Evolutionary conservation across 768 basidiomycete genomes (phyloP).

Genomic region (Cystobasidium ongulense): DNA sequence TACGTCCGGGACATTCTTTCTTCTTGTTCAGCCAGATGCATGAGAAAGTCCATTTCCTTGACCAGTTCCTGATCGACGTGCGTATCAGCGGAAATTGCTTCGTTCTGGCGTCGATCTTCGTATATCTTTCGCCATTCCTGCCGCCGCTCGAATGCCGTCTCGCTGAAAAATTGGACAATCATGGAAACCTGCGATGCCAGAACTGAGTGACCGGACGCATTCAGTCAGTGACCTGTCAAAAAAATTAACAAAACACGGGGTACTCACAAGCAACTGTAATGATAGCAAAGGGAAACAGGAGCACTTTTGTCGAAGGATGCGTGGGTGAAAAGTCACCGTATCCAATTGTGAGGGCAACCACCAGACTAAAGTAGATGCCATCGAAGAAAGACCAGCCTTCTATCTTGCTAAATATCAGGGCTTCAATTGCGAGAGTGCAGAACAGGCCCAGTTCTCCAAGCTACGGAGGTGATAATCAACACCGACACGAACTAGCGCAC

Average conservation of each 20-base stretch:
- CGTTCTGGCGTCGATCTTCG: conserved; percentile 40
- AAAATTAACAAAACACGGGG: conserved; percentile 1
- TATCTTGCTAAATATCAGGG: conserved; percentile 44
- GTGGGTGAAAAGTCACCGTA: conserved; percentile 31
- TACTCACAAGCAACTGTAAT: conserved; percentile 43
- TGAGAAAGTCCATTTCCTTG: conserved; percentile 45
- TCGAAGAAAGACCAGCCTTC: conserved; percentile 45
- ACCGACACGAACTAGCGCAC: too few species aligned
- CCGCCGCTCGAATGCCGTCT: conserved; percentile 38
- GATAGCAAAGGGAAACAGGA: conserved; percentile 42
- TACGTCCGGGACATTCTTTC: conserved; percentile 43
- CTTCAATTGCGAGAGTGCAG: conserved; percentile 42
- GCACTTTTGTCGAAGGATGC: conserved; percentile 13
- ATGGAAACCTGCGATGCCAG: conserved; percentile 21
- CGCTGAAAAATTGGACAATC: conserved; percentile 43
- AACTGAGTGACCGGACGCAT: conserved; percentile 17
- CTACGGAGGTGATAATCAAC: conserved; percentile 16
- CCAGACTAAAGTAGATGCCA: conserved; percentile 40
- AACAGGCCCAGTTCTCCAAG: conserved; percentile 37
- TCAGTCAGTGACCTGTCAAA: conserved; percentile 43
- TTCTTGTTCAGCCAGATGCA: conserved; percentile 43
- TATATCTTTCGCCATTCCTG: conserved; percentile 41
- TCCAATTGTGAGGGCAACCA: conserved; percentile 32
- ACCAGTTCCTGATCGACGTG: conserved; percentile 38
- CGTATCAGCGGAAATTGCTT: conserved; percentile 31